A percentile compares a stretch with the other conserved stretches of the same genome.
These are phyloP conservation scores for Penicillium sp. DNA, from an alignment of 2,329 filamentous ascomycete genomes.

Conservation along the genomic window DNA sequence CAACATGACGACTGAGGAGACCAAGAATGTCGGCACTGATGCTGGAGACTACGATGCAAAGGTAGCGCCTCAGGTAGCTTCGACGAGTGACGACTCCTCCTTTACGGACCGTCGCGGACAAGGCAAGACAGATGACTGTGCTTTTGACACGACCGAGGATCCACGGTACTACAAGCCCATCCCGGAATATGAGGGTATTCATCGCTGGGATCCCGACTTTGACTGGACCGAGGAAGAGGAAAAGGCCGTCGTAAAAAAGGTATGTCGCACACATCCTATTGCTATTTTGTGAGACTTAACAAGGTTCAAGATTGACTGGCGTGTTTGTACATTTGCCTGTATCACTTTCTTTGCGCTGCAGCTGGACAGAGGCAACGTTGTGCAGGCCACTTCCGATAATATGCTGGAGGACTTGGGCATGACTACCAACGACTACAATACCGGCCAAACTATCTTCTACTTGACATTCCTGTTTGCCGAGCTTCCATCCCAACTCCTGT, in stretches of 20 bases:
- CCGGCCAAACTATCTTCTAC: slow-evolving; percentile 40
- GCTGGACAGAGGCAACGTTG: slow-evolving; percentile 59
- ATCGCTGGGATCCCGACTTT: slow-evolving; percentile 47
- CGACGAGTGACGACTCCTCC: slow-evolving; percentile 11
- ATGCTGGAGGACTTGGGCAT: slow-evolving; percentile 50
- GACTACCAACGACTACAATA: slow-evolving; percentile 48
- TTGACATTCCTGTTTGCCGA: slow-evolving; percentile 46
- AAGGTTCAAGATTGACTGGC: slow-evolving; percentile 37
- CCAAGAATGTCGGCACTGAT: slow-evolving; percentile 3
- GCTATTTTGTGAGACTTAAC: neutral
- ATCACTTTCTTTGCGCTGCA: slow-evolving; percentile 62
- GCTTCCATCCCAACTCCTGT: slow-evolving; percentile 58
- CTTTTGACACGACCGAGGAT: slow-evolving; percentile 37
- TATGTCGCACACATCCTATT: slow-evolving; percentile 7
- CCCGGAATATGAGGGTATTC: slow-evolving; percentile 45
- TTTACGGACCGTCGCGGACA: slow-evolving; percentile 7
- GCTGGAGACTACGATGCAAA: slow-evolving; percentile 8
- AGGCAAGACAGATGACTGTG: slow-evolving; percentile 19
- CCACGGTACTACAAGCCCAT: slow-evolving; percentile 39
- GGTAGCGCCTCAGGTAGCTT: slow-evolving; percentile 1
- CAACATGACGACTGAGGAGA: slow-evolving; percentile 20
- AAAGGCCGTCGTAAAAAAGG: slow-evolving; percentile 38
- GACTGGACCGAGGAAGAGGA: slow-evolving; percentile 46
- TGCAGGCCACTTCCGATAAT: slow-evolving; percentile 59
- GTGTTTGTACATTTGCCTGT: slow-evolving; percentile 45